These are phyloP conservation scores for Dysphania ambrosioides DNA, from an alignment of 148 eudicot genomes.

Conservation along the genomic window DNA sequence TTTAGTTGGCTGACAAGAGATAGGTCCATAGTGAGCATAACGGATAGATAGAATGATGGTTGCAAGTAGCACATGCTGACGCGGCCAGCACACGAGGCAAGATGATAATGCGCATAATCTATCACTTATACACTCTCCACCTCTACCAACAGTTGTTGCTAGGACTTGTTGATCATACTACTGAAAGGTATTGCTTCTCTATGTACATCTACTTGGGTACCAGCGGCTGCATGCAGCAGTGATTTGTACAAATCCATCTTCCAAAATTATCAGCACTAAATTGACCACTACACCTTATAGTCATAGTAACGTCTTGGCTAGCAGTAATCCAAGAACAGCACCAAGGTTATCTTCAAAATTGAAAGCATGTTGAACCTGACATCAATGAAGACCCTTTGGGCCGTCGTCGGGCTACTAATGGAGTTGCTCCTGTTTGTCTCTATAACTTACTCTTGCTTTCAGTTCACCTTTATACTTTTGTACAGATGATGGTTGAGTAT, in stretches of 20 bases:
- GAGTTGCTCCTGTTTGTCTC: too few species aligned
- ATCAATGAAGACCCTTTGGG: too few species aligned
- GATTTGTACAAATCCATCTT: slow-evolving; percentile 9
- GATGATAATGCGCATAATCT: too few species aligned
- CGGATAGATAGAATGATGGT: not conserved
- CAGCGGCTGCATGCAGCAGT: slow-evolving; percentile 5
- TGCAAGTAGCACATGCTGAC: not conserved
- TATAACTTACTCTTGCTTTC: too few species aligned
- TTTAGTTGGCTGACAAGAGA: too few species aligned
- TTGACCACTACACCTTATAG: not conserved
- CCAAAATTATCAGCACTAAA: slow-evolving; percentile 11
- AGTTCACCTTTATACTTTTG: too few species aligned
- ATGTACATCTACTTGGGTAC: slow-evolving; percentile 9
- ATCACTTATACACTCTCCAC: not conserved
- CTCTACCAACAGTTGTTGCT: not conserved
- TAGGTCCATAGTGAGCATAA: too few species aligned
- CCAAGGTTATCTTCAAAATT: slow-evolving; percentile 13
- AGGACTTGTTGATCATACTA: not conserved
- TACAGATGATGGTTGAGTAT: too few species aligned
- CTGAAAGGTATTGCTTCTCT: slow-evolving; percentile 20
- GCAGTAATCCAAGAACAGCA: slow-evolving; percentile 2
- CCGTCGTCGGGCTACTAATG: too few species aligned
- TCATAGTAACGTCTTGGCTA: not conserved
- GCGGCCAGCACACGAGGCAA: not conserved
- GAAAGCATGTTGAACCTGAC: too few species aligned